Conservation (phyloP, 2,329 filamentous ascomycete species). For the Fusarium incarnatum region DNA sequence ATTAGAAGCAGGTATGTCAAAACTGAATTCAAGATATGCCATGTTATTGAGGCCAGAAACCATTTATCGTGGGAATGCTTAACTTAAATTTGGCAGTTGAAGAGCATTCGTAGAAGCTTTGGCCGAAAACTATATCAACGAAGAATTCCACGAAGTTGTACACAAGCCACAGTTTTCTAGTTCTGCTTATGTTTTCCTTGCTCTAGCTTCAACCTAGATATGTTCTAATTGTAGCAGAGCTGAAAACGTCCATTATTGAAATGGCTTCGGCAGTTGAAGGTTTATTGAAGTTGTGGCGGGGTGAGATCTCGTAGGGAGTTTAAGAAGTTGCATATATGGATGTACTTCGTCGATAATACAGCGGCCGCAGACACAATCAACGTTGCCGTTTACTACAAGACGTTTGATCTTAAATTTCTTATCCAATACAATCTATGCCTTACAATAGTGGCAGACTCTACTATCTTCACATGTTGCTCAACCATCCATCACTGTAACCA, state of each 20-base stretch:
- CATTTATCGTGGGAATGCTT: conserved; percentile 22
- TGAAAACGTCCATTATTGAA: conserved; percentile 16
- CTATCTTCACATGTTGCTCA: conserved; percentile 5
- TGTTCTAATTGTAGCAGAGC: not conserved
- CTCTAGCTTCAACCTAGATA: conserved; percentile 3
- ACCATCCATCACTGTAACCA: not conserved
- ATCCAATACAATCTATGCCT: not conserved
- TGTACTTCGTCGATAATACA: no score
- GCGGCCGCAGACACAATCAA: no score
- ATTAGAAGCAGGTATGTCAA: not conserved
- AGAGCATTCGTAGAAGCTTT: not conserved
- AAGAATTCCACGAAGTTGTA: not conserved
- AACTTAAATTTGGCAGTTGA: not conserved
- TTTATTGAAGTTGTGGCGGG: not conserved
- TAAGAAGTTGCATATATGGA: no score
- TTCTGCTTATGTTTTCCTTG: not conserved
- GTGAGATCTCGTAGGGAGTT: not conserved
- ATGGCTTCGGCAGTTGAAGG: conserved; percentile 13
- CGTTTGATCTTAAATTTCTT: no score
- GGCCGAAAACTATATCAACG: not conserved
- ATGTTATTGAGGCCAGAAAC: not conserved
- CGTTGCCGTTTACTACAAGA: not conserved
- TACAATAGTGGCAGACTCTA: not conserved
- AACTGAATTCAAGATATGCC: not conserved
- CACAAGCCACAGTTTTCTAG: not conserved